phyloP scores from a whole-genome alignment of 2,329 filamentous ascomycete genomes.

The Pyrenochaeta sp. region DNA sequence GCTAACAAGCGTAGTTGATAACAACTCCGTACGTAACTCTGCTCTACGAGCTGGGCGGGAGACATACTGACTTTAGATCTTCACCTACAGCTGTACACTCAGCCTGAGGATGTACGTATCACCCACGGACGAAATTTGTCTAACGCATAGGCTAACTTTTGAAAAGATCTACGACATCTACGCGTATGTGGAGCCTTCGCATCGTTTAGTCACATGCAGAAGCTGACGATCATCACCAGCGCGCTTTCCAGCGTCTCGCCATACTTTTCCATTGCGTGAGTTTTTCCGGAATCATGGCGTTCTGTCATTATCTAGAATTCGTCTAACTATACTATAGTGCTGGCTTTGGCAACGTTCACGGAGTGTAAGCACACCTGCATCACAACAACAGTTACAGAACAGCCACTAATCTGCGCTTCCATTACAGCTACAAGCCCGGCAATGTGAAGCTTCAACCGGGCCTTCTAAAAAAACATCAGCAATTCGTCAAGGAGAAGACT shows the following conservation, averaged over 20 bases:
- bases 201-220: no score
- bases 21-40: conserved; percentile 67
- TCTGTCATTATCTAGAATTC: neutral
- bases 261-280: conserved; percentile 75
- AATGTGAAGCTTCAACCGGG: conserved; percentile 98
- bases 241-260: conserved; percentile 67
- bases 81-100: conserved; percentile 76
- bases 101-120: conserved; percentile 51
- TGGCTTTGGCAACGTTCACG: conserved; percentile 98
- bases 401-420: neutral
- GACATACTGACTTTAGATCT: no score
- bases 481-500: conserved; percentile 75
- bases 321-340: conserved; percentile 54
- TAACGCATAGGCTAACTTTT: no score
- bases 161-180: conserved; percentile 42
- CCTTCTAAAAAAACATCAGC: conserved; percentile 96
- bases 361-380: conserved; percentile 63
- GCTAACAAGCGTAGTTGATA: conserved; percentile 70
- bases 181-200: neutral
- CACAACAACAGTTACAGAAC: neutral
- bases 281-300: neutral
- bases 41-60: no score
- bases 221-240: no score
- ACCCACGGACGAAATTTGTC: no score
- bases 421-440: conserved; percentile 80